These are phyloP conservation scores for Hura crepitans DNA, from an alignment of 441 rosid species.

Conservation along the genomic window DNA sequence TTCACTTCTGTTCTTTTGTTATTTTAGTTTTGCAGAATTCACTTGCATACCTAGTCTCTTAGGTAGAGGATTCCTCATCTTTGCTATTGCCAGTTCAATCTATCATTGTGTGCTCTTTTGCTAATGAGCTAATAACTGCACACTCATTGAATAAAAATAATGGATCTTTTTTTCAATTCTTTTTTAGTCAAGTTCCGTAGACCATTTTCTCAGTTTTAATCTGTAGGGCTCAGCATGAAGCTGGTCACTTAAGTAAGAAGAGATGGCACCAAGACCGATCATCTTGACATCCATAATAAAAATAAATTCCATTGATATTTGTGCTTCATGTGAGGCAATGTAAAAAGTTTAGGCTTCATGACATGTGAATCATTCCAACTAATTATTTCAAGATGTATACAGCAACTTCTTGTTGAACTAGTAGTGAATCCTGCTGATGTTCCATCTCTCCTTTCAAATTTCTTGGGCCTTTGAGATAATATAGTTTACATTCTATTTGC, in stretches of 20 bases:
- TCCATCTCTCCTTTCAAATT: neutral
- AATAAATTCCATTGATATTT: neutral
- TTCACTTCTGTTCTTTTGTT: neutral
- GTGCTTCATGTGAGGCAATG: neutral
- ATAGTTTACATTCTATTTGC: neutral
- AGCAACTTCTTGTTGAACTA: neutral
- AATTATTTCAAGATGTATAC: neutral
- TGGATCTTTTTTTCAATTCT: neutral
- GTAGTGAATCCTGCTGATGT: neutral
- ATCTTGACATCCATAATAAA: neutral
- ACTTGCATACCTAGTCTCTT: neutral
- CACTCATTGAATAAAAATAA: neutral
- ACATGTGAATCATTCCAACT: neutral
- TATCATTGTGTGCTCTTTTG: neutral
- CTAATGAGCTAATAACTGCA: neutral
- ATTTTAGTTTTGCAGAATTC: slow-evolving; percentile 1
- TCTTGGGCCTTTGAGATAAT: neutral
- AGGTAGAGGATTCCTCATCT: neutral
- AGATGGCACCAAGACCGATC: neutral
- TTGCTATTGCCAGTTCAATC: neutral
- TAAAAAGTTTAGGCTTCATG: neutral
- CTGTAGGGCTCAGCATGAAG: neutral
- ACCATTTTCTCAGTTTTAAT: slow-evolving; percentile 11
- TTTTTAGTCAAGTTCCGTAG: neutral
- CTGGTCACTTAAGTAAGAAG: neutral